Conservation (phyloP, 352 stramenopile genomes). For the Saprolegnia diclina region DNA sequence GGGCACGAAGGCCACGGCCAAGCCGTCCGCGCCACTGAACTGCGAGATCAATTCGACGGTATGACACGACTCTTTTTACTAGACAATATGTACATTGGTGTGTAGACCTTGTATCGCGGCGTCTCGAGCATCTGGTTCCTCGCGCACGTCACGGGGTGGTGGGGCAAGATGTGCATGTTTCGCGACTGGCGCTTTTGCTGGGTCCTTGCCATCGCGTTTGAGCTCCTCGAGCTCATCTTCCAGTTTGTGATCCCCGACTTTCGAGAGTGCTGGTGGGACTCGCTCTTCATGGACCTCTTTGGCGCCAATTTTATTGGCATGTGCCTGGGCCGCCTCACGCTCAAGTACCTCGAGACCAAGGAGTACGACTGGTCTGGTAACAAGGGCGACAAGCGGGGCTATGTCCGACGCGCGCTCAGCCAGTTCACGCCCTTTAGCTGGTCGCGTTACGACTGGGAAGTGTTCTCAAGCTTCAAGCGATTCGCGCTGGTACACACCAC, state of each 20-base stretch:
- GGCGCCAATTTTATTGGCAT: slow-evolving; percentile 90
- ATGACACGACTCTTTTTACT: not conserved
- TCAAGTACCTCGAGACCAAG: slow-evolving; percentile 79
- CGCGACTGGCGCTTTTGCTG: slow-evolving; percentile 90
- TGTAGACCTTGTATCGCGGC: slow-evolving; percentile 52
- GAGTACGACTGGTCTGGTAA: slow-evolving; percentile 87
- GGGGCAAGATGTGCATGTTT: slow-evolving; percentile 93
- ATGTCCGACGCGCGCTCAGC: slow-evolving; percentile 59
- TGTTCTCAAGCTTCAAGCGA: slow-evolving; percentile 88
- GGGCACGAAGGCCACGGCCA: slow-evolving; percentile 40
- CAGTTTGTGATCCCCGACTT: slow-evolving; percentile 91
- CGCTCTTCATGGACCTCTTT: slow-evolving; percentile 86
- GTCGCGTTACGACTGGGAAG: slow-evolving; percentile 87
- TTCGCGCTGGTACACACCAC: slow-evolving; percentile 52
- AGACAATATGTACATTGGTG: slow-evolving; percentile 3
- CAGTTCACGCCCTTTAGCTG: slow-evolving; percentile 88
- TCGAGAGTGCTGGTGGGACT: slow-evolving; percentile 94
- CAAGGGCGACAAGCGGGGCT: slow-evolving; percentile 59
- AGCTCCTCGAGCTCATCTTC: slow-evolving; percentile 83
- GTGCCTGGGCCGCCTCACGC: slow-evolving; percentile 62
- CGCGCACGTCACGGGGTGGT: slow-evolving; percentile 83
- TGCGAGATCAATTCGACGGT: slow-evolving; percentile 61
- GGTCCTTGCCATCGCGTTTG: slow-evolving; percentile 87
- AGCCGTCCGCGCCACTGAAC: slow-evolving; percentile 33
- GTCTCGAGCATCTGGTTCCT: slow-evolving; percentile 81